Base-by-base conservation (phyloP, 2,329 filamentous ascomycete species). In the Westerdykella sp. region DNA sequence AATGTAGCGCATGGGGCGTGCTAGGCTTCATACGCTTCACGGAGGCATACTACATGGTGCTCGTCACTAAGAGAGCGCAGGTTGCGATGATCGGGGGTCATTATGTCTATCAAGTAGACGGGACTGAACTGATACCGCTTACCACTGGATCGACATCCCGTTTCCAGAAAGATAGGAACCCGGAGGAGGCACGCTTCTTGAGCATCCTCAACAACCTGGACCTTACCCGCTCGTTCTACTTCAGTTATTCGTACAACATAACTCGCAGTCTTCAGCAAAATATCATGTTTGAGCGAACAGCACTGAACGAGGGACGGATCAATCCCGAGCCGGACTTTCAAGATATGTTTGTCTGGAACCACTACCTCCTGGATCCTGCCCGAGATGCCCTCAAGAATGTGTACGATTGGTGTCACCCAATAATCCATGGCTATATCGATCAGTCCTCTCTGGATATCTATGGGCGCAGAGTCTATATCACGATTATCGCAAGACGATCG, bases 291-390 rank as follows among this genome's bases (percentile, higher is more conserved):
- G 89, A 96, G 66, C 79, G 93, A 32, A 75, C 79, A 39, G 81
- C 83, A 2, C 69, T 95, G 39, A 76, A 80, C 23, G 74, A 81
- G 47, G 87, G 85, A 1, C 68, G 75, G 11, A 71, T 78, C 2
- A 76, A 79, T 22, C 74, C 77, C 3, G 73, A 77, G 22, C 76
- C 79, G 25, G 80, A 89, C 54, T 85, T 85, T 62, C 95, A 96
- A 58, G 80, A 85, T 32, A 98, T 98, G 93, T 98, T 98, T 62
- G 85, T 97, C 2, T 98, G 93, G 93, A 98, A 98, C 56, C 81
- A 87, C 54, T 86, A 96, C 65, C 75, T 98, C 4, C 76, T 98
- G 14, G 76, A 84, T 46, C 90, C 93, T 0, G 88, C 85, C 0
- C 73, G 78, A 11, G 69, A 73, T 14, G 77, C 77, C 5, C 71